Evolutionary conservation across 805 yeast genomes (phyloP), one percentile per base, ranked within the genome.

Genomic region (Nakazawaea ernobii): DNA sequence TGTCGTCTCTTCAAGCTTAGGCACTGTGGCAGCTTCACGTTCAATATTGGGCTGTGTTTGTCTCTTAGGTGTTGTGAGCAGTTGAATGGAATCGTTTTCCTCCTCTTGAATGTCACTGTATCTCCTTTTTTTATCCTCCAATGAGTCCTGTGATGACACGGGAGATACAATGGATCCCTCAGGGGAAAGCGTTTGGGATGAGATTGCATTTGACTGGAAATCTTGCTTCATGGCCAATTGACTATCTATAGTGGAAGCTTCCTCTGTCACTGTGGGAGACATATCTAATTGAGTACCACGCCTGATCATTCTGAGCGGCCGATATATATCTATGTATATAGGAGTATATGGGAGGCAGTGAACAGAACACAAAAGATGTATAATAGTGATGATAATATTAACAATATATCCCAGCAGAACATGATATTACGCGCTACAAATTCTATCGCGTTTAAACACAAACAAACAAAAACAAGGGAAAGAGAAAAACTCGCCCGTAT

Each of bases 131-230:
- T 14, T 43, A 7, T 17, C 36, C 13, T 36, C 36, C 8, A 13
- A 8, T 9, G 44, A 41, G 6, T 30, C 46, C 9, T 28, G 39
- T 6, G 46, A 43, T 11, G 46, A 43, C 6, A 43, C 41, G 3
- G 46, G 17, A n/a, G 46, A 43, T 6, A 29, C 36, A 27, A 36
- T 30, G 2, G 46, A 43, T 8, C 46, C 46, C 13, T 35, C 46
- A 15, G 46, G 46, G 6, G 46, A 43, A 8, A 43, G 28, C 13
- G 46, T 35, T 33, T 43, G 46, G 7, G 46, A 35, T 17, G 46
- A 24, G 11, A 29, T 11, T 6, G 28, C 8, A 26, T 20, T 43
- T 11, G 32, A 27, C 9, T 35, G 26, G 13, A 15, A n/a, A n/a
- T 17, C 37, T 15, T 29, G 24, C 17, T 41, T 41, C 29, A 30